Evolutionary conservation across 768 basidiomycete genomes (phyloP), one percentile per base, ranked within the genome.

Genomic region (Xerocomus brunneocitrinus): DNA sequence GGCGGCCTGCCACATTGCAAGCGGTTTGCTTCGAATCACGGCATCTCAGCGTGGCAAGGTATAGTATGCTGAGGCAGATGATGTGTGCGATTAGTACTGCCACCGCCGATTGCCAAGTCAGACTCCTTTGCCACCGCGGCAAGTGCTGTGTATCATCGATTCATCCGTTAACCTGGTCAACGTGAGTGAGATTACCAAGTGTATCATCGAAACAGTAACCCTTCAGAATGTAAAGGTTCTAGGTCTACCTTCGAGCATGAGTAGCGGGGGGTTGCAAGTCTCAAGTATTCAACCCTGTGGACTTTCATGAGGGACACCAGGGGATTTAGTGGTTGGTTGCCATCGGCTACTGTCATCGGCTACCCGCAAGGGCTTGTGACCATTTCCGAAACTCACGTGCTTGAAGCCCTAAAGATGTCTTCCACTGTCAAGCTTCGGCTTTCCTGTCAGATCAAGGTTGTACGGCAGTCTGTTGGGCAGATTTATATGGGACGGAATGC

Each of bases 401-500:
- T 38, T 16, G 43, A 42, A 44, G n/a, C 8, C 22, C 19, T 19
- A 40, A 47, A n/a, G 54, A 38, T 49, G 50, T 19, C 41, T 46
- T 55, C 32, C 53, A 53, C 58, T 56, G 46, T 50, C 39, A 40
- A 41, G 27, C 31, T 49, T 56, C 30, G 7, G 39, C 35, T 44
- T 46, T 53, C 47, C 53, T 65, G 58, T 60, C 58, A 65, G 47
- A 54, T 55, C 32, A 53, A 54, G 14, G 40, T 47, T 52, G 49
- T 67, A 67, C 66, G 63, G 57, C 68, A 63, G 42, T 38, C 57
- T 41, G 52, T 56, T 47, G 47, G 42, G 40, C 31, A 39, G 28
- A 47, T 49, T 19, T 60, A 66, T 63, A 69, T 60, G 45, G 63
- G 55, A 31, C 22, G n/a, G 31, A 38, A 40, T 13, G 12, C 35